Evolutionary conservation across 2,329 filamentous ascomycete genomes (phyloP).

Genomic region (Drechslerella coelobrocha): DNA sequence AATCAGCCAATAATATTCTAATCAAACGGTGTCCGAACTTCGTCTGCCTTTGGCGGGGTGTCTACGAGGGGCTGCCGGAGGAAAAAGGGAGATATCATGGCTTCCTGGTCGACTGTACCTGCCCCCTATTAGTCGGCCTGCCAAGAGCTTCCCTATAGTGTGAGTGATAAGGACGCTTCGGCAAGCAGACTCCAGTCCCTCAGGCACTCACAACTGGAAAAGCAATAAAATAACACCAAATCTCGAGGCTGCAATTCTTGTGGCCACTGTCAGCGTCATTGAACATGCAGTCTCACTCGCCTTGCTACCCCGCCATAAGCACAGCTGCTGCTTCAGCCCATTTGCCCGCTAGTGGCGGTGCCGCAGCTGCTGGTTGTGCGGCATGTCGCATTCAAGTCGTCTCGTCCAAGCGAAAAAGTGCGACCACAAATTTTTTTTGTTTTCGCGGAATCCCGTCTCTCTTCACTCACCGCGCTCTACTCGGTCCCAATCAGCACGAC

Average conservation of each 20-base stretch:
- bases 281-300: constrained; percentile 8
- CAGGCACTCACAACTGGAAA: too few relatives aligned
- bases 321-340: neutral
- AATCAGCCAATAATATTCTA: constrained; percentile 44
- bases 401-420: constrained; percentile 22
- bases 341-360: neutral
- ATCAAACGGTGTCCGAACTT: constrained; percentile 7
- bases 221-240: too few relatives aligned
- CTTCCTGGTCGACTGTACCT: constrained; percentile 3
- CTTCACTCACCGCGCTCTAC: neutral
- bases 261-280: neutral
- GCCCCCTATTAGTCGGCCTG: too few relatives aligned
- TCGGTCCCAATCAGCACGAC: neutral
- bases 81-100: neutral
- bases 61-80: neutral
- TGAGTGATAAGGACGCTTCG: too few relatives aligned
- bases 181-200: too few relatives aligned
- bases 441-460: constrained; percentile 33
- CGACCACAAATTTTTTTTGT: constrained; percentile 38
- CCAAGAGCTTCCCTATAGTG: too few relatives aligned
- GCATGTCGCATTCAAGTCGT: constrained; percentile 26
- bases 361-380: constrained; percentile 16
- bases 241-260: too few relatives aligned
- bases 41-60: neutral
- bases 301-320: constrained; percentile 12